Conservation (phyloP, 108 stramenopile genomes). For the Epithemia pelagica region DNA sequence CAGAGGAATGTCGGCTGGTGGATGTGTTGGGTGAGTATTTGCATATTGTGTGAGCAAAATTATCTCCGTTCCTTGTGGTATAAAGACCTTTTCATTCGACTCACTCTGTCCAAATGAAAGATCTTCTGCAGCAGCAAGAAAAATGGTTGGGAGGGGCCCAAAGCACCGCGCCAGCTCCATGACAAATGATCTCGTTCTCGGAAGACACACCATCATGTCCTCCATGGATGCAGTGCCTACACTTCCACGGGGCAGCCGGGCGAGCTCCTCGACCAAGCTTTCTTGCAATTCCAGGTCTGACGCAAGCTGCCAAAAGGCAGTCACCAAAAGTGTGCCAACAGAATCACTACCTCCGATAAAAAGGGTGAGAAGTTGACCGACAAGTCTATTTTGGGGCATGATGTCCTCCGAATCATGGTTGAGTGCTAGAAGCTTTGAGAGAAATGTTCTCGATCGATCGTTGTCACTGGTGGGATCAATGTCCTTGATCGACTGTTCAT, state of each 20-base stretch:
- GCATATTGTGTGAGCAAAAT: conserved; percentile 1
- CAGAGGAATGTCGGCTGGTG: background rate
- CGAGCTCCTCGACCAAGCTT: background rate
- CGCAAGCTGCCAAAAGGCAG: conserved; percentile 5
- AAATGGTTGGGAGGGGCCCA: background rate
- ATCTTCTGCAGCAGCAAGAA: background rate
- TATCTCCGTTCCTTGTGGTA: background rate
- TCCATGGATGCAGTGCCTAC: background rate
- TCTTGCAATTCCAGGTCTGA: conserved; percentile 3
- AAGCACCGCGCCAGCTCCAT: background rate
- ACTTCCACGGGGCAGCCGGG: background rate
- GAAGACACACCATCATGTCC: background rate
- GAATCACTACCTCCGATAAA: conserved; percentile 7
- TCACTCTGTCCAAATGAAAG: background rate
- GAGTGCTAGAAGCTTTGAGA: background rate
- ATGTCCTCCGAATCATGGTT: background rate
- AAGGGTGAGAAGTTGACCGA: conserved; percentile 4
- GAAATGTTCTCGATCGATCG: background rate
- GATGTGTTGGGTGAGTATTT: background rate
- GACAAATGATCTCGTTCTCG: background rate
- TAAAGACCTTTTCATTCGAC: background rate
- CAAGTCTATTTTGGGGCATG: background rate
- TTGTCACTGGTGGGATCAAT: background rate
- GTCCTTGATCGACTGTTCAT: background rate
- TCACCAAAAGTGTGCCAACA: background rate